phyloP scores from a whole-genome alignment of 192 early-diverging fungal genomes.

The Dispira simplex region DNA sequence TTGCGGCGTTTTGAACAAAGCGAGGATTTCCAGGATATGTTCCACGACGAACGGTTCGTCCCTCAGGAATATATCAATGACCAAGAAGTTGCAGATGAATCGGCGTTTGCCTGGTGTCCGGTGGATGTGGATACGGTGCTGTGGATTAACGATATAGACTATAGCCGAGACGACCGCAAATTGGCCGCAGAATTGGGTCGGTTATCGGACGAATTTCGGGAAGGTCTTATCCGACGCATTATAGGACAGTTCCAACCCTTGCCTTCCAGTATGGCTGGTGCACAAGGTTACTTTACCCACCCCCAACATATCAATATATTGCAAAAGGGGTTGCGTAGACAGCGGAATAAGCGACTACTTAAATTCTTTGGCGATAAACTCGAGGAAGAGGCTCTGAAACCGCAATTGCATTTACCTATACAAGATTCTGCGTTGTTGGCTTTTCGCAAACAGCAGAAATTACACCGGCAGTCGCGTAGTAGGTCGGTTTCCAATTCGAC shows the following conservation, averaged over 20 bases:
- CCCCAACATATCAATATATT: slow-evolving; percentile 25
- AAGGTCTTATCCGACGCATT: slow-evolving; percentile 24
- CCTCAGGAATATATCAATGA: neutral
- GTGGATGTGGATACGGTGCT: slow-evolving; percentile 25
- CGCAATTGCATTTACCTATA: slow-evolving; percentile 19
- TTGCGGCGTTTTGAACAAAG: slow-evolving; percentile 51
- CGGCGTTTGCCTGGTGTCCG: neutral
- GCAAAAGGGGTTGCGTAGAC: slow-evolving; percentile 38
- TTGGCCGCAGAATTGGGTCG: slow-evolving; percentile 17
- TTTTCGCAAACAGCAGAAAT: neutral
- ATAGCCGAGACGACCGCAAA: slow-evolving; percentile 13
- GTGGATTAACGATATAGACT: slow-evolving; percentile 31
- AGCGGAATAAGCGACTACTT: slow-evolving; percentile 45
- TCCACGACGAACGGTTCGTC: neutral
- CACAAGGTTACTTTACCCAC: slow-evolving; percentile 38
- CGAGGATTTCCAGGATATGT: slow-evolving; percentile 1
- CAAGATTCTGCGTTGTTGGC: neutral
- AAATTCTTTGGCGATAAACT: slow-evolving; percentile 55
- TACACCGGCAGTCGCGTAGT: slow-evolving; percentile 7
- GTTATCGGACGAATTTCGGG: slow-evolving; percentile 20
- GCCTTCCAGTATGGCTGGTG: slow-evolving; percentile 13
- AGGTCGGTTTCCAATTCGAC: neutral
- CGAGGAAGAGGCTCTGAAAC: slow-evolving; percentile 32
- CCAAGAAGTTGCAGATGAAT: neutral
- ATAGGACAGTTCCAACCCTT: slow-evolving; percentile 24